phyloP scores from a whole-genome alignment of 345 rosid species.

The Pistacia integerrima region DNA sequence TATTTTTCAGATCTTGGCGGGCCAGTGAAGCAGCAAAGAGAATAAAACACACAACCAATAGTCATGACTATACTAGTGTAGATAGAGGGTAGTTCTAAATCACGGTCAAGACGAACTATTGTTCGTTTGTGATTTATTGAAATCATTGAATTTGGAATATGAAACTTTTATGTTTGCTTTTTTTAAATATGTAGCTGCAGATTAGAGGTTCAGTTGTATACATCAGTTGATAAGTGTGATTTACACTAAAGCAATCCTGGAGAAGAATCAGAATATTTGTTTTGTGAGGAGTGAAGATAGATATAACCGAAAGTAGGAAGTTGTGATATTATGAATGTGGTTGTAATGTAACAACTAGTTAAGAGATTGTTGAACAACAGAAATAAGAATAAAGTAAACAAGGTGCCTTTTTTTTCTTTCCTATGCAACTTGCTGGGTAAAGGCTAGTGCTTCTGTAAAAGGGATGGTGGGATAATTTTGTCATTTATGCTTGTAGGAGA shows the following conservation, averaged over 20 bases:
- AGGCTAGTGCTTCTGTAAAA: constrained; percentile 25
- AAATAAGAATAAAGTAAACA: constrained; percentile 39
- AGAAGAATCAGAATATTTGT: constrained; percentile 42
- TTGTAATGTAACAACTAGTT: constrained; percentile 13
- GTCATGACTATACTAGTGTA: background rate
- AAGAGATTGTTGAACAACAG: constrained; percentile 18
- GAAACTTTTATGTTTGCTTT: background rate
- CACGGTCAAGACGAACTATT: background rate
- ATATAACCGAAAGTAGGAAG: constrained; percentile 33
- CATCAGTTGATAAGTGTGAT: constrained; percentile 8
- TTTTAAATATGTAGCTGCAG: background rate
- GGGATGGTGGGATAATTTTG: constrained; percentile 34
- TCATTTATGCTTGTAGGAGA: constrained; percentile 18
- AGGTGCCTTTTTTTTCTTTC: constrained; percentile 21
- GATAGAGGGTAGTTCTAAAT: background rate
- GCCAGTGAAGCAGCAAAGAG: constrained; percentile 23
- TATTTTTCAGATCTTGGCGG: constrained; percentile 18
- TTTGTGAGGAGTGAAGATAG: constrained; percentile 18
- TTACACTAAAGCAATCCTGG: constrained; percentile 3
- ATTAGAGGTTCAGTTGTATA: constrained; percentile 3
- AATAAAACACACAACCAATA: background rate
- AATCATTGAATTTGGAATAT: constrained; percentile 2
- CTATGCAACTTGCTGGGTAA: constrained; percentile 39
- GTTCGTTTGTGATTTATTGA: background rate
- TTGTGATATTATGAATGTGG: constrained; percentile 23